A percentile compares a stretch with the other conserved stretches of the same genome.
These are phyloP conservation scores for Fraxinus excelsior DNA, from an alignment of 257 asterid genomes.

Conservation along the genomic window DNA sequence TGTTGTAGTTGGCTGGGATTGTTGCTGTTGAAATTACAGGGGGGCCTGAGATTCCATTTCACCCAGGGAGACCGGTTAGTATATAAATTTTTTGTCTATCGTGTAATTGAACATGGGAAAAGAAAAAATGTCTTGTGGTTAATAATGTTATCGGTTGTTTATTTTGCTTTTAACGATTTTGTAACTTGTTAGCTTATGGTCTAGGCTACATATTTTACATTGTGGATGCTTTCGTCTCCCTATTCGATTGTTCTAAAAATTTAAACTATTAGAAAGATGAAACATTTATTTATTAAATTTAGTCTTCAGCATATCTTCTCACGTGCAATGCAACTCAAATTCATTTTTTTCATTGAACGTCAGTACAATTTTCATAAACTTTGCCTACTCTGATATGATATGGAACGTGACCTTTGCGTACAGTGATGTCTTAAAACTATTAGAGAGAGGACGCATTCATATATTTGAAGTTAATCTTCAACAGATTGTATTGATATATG, in stretches of 20 bases:
- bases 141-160: neutral
- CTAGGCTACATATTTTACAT: neutral
- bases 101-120: neutral
- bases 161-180: neutral
- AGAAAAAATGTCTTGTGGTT: neutral
- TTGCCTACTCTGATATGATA: too few relatives aligned
- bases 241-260: neutral
- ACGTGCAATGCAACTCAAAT: too few relatives aligned
- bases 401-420: too few relatives aligned
- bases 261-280: neutral
- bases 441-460: too few relatives aligned
- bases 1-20: constrained; percentile 48
- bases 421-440: too few relatives aligned
- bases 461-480: neutral
- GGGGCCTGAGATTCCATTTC: constrained; percentile 60
- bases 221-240: neutral
- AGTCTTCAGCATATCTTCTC: neutral
- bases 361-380: too few relatives aligned
- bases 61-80: constrained; percentile 54
- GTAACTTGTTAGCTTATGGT: neutral
- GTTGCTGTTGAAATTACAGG: constrained; percentile 65
- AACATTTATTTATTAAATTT: neutral
- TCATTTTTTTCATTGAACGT: too few relatives aligned
- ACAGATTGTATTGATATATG: neutral
- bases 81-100: neutral